Conservation (phyloP, 352 stramenopile species). For the Thalassiosira ordinaria region DNA sequence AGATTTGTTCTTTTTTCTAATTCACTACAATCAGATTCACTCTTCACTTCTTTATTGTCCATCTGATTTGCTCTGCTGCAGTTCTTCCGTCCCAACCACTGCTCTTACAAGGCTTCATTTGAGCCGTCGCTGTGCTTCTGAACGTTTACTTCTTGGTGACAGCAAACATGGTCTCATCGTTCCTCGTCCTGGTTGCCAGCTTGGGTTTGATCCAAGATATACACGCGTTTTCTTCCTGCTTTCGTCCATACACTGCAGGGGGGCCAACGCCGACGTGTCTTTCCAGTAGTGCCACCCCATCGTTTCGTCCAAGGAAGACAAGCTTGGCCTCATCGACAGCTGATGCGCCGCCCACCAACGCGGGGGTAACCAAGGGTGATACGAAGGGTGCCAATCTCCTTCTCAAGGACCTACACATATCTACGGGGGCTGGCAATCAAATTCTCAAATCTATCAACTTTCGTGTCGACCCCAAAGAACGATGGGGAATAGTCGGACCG, state of each 20-base stretch:
- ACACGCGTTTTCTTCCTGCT: no score
- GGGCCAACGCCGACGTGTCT: neutral
- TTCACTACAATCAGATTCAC: no score
- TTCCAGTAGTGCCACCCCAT: neutral
- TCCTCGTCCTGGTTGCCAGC: slow-evolving; percentile 12
- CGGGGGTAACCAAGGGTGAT: slow-evolving; percentile 53
- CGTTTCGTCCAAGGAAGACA: neutral
- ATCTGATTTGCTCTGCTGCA: no score
- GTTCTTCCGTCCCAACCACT: no score
- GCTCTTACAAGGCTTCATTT: no score
- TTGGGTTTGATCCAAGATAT: neutral
- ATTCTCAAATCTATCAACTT: slow-evolving; percentile 80
- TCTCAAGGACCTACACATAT: slow-evolving; percentile 58
- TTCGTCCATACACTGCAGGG: neutral
- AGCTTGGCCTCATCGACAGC: slow-evolving; percentile 12
- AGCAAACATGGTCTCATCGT: slow-evolving; percentile 3
- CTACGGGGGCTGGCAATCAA: slow-evolving; percentile 63
- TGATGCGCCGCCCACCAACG: slow-evolving; percentile 6
- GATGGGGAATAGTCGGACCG: slow-evolving; percentile 71
- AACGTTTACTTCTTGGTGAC: no score
- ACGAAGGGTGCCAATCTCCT: slow-evolving; percentile 58
- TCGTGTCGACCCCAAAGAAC: slow-evolving; percentile 72
- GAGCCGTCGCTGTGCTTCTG: no score
- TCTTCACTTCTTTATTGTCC: no score
- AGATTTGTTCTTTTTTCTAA: no score